Conservation (phyloP, 2,329 filamentous ascomycete genomes). For the Fusarium sacchari region DNA sequence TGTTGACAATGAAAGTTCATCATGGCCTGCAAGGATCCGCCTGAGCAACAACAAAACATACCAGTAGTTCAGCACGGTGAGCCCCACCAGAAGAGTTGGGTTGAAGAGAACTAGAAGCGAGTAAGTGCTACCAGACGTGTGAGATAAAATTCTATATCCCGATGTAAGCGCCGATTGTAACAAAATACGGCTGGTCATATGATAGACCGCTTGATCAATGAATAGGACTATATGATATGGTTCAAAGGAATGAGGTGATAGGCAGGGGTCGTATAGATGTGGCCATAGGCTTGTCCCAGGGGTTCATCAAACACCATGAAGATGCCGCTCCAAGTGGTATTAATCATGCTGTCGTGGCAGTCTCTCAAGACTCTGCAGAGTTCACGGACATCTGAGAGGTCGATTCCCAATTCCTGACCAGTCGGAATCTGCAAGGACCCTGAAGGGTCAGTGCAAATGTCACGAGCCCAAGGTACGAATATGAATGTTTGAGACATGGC, state of each 20-base stretch:
- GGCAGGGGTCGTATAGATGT: not conserved
- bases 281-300: not conserved
- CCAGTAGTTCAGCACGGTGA: not conserved
- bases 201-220: constrained; percentile 6
- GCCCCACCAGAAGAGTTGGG: not conserved
- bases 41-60: not conserved
- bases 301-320: not conserved
- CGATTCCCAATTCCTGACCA: constrained; percentile 30
- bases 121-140: not conserved
- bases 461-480: constrained; percentile 17
- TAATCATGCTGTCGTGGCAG: constrained; percentile 31
- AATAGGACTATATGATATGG: not conserved
- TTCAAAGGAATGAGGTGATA: not conserved
- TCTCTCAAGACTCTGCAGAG: constrained; percentile 17
- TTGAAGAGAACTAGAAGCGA: constrained; percentile 6
- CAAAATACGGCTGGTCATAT: not conserved
- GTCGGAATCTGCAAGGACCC: constrained; percentile 29
- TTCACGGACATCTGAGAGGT: constrained; percentile 13
- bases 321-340: constrained; percentile 8
- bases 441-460: constrained; percentile 26
- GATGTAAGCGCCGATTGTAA: not conserved
- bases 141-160: not conserved
- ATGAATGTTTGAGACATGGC: constrained; percentile 31
- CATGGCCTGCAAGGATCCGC: not conserved
- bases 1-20: not conserved